These are phyloP conservation scores for Debaryomyces maramus DNA, from an alignment of 805 yeast genomes.

Conservation along the genomic window DNA sequence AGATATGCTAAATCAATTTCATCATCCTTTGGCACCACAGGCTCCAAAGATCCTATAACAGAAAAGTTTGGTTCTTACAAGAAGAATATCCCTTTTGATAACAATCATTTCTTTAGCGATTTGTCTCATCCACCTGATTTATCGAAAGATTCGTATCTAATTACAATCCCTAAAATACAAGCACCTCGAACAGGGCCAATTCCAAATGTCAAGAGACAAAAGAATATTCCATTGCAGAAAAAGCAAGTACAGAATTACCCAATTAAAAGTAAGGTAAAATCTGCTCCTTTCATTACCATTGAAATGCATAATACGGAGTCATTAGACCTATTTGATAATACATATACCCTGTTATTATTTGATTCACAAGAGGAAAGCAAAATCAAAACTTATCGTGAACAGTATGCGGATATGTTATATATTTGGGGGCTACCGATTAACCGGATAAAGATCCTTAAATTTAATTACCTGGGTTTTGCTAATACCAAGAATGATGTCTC, in stretches of 20 bases:
- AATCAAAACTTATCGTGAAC: slow-evolving; percentile 50
- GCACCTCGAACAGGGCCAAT: not conserved
- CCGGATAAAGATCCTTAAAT: slow-evolving; percentile 74
- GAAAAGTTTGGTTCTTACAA: slow-evolving; percentile 17
- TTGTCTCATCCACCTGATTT: not conserved
- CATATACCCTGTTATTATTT: slow-evolving; percentile 41
- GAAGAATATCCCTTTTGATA: slow-evolving; percentile 2
- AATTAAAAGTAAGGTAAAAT: slow-evolving; percentile 19
- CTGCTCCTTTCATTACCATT: slow-evolving; percentile 38
- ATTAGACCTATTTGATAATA: slow-evolving; percentile 46
- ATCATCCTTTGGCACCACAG: slow-evolving; percentile 15
- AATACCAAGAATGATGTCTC: slow-evolving; percentile 5
- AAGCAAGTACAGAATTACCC: not conserved
- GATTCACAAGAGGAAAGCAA: slow-evolving; percentile 37
- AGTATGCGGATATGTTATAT: slow-evolving; percentile 75
- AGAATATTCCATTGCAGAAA: not conserved
- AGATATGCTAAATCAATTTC: slow-evolving; percentile 17
- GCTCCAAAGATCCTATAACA: slow-evolving; percentile 14
- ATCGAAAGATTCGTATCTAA: slow-evolving; percentile 2
- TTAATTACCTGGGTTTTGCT: slow-evolving; percentile 41
- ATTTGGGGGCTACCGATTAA: slow-evolving; percentile 84
- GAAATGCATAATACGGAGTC: slow-evolving; percentile 47
- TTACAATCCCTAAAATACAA: not conserved
- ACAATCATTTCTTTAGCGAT: not conserved
- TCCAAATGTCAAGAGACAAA: not conserved